Percentiles rank a stretch among this genome's conserved stretches.
Conservation (phyloP, 1,284 basidiomycete genomes). For the Agroathelia rolfsii region DNA sequence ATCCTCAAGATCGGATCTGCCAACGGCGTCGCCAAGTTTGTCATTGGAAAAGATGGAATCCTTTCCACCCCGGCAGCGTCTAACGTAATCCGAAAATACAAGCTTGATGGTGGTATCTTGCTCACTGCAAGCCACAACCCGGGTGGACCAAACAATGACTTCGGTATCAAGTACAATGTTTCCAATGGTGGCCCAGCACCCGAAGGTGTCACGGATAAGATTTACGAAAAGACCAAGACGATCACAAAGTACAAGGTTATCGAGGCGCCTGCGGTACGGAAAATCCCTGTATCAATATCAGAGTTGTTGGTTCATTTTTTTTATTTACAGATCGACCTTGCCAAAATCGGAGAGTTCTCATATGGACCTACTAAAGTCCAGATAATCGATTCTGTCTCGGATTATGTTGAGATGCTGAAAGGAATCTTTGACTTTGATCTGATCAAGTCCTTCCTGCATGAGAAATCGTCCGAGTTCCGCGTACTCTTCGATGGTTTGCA, state of each 20-base stretch:
- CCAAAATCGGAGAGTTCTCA: slow-evolving; percentile 69
- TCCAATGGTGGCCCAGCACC: slow-evolving; percentile 96
- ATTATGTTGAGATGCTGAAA: slow-evolving; percentile 82
- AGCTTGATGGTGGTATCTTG: slow-evolving; percentile 94
- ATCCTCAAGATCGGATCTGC: slow-evolving; percentile 90
- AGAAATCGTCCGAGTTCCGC: slow-evolving; percentile 59
- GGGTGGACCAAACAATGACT: slow-evolving; percentile 94
- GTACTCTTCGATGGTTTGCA: slow-evolving; percentile 95
- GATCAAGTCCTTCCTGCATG: slow-evolving; percentile 84
- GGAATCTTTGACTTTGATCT: slow-evolving; percentile 91
- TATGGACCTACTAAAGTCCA: slow-evolving; percentile 82
- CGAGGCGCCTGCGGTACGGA: slow-evolving; percentile 65
- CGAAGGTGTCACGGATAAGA: slow-evolving; percentile 89
- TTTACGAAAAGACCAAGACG: slow-evolving; percentile 84
- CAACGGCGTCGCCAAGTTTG: slow-evolving; percentile 83
- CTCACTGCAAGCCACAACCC: slow-evolving; percentile 99
- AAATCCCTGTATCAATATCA: neutral
- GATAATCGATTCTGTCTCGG: slow-evolving; percentile 90
- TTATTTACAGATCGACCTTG: slow-evolving; percentile 65
- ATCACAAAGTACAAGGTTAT: slow-evolving; percentile 83
- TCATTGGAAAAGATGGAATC: slow-evolving; percentile 85
- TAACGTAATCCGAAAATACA: slow-evolving; percentile 91
- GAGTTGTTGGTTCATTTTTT: slow-evolving; percentile 6
- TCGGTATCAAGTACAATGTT: slow-evolving; percentile 99
- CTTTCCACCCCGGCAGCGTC: slow-evolving; percentile 96